A percentile compares a stretch with the other conserved stretches of the same genome.
These are phyloP conservation scores for Suillus alpinus DNA, from an alignment of 768 basidiomycete species.

Conservation along the genomic window DNA sequence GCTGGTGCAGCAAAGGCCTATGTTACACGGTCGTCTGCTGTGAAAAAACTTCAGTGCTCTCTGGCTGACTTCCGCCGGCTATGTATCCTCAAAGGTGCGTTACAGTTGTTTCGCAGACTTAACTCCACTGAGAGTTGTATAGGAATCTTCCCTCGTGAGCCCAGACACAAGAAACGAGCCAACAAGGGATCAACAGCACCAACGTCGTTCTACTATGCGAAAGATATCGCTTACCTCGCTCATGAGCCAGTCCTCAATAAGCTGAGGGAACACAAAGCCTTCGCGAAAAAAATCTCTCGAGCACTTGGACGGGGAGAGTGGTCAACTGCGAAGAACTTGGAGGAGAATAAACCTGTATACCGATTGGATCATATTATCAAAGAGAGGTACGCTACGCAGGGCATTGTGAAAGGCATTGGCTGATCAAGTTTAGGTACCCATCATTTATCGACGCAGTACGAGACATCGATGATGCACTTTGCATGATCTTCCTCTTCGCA, in stretches of 20 bases:
- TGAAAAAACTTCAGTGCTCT: conserved; percentile 96
- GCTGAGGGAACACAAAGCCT: conserved; percentile 95
- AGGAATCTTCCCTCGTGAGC: conserved; percentile 99
- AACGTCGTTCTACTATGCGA: conserved; percentile 96
- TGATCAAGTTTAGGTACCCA: conserved; percentile 68
- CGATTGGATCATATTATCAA: conserved; percentile 95
- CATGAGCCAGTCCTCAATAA: conserved; percentile 95
- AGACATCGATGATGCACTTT: conserved; percentile 96
- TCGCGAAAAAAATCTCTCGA: conserved; percentile 92
- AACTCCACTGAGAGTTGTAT: conserved; percentile 11
- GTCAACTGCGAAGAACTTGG: conserved; percentile 89
- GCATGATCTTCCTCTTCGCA: conserved; percentile 91
- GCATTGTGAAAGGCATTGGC: not conserved
- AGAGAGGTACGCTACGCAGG: conserved; percentile 64
- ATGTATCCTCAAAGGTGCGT: conserved; percentile 93
- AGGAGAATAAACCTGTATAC: conserved; percentile 91
- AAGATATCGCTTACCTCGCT: conserved; percentile 95
- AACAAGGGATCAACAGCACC: conserved; percentile 98
- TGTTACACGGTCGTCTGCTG: conserved; percentile 83
- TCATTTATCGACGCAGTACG: conserved; percentile 94
- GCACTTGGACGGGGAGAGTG: conserved; percentile 95
- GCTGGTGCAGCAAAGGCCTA: conserved; percentile 91
- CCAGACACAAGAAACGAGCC: conserved; percentile 84
- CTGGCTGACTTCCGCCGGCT: conserved; percentile 94
- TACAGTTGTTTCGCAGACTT: conserved; percentile 5